A percentile compares a stretch with the other conserved stretches of the same genome.
Conservation (phyloP, 495 filamentous ascomycete genomes). For the Trichocladium antarcticum region DNA sequence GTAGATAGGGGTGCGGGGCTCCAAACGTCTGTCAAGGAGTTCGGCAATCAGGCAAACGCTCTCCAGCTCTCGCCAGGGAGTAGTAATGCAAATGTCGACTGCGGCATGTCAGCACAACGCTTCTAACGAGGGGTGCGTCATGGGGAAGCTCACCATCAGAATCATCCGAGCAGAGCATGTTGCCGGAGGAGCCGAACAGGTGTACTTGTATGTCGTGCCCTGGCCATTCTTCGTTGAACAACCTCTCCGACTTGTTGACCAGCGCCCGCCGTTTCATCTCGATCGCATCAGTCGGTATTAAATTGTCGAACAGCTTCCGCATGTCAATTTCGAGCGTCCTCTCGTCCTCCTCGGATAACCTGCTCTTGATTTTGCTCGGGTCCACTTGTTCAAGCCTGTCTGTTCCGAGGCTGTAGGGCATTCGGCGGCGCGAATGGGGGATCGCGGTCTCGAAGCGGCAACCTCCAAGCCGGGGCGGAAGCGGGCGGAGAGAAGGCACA, state of each 20-base stretch:
- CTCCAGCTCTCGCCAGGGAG: constrained; percentile 69
- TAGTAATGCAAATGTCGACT: constrained; percentile 98
- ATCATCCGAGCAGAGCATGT: constrained; percentile 87
- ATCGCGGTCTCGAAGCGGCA: constrained; percentile 71
- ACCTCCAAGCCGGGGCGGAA: constrained; percentile 39
- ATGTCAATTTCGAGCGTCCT: constrained; percentile 68
- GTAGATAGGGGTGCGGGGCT: background rate
- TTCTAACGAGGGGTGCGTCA: background rate
- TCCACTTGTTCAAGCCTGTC: constrained; percentile 62
- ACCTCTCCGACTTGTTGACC: constrained; percentile 70
- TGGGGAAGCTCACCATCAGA: constrained; percentile 61
- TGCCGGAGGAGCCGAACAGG: constrained; percentile 94
- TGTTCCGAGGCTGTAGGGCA: constrained; percentile 81
- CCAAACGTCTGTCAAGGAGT: constrained; percentile 70
- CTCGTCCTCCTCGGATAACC: constrained; percentile 64
- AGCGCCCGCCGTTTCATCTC: constrained; percentile 62
- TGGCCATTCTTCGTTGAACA: constrained; percentile 86
- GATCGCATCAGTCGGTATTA: constrained; percentile 73
- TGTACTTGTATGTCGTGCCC: constrained; percentile 80
- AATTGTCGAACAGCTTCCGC: constrained; percentile 66
- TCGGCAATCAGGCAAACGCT: constrained; percentile 79
- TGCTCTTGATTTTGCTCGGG: constrained; percentile 50
- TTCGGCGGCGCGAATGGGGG: constrained; percentile 48
- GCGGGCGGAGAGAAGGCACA: constrained; percentile 52
- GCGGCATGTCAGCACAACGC: constrained; percentile 15